Conservation (phyloP, 1,139 yeast species). For the Suhomyces panamericanus region DNA sequence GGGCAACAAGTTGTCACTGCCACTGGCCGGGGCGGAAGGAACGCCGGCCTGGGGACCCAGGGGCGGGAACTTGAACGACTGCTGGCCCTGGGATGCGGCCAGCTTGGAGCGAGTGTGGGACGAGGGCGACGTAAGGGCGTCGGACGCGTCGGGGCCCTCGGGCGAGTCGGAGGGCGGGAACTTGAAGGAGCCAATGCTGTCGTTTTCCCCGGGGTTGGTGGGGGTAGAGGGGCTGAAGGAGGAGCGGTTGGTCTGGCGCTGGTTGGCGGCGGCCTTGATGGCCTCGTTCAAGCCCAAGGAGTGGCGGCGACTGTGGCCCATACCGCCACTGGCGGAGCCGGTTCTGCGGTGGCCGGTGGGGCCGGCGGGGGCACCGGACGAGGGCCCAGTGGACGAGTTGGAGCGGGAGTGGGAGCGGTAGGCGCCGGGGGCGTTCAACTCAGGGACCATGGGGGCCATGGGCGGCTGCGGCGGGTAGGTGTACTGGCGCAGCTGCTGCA, state of each 20-base stretch:
- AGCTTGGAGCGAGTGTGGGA: conserved; percentile 37
- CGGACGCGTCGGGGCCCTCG: conserved; percentile 10
- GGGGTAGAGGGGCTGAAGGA: conserved; percentile 40
- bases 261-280: conserved; percentile 91
- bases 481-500: conserved; percentile 15
- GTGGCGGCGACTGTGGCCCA: conserved; percentile 87
- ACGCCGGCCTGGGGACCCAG: conserved; percentile 7
- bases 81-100: conserved; percentile 45
- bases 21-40: conserved; percentile 8
- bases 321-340: conserved; percentile 32
- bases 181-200: conserved; percentile 33
- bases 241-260: conserved; percentile 57
- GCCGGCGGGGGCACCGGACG: conserved; percentile 13
- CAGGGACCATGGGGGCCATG: background rate
- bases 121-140: conserved; percentile 17
- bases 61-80: conserved; percentile 46
- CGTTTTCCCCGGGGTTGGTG: conserved; percentile 17
- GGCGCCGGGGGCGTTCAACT: conserved; percentile 10
- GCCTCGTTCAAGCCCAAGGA: conserved; percentile 93
- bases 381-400: conserved; percentile 24
- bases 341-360: conserved; percentile 36
- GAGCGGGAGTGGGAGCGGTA: conserved; percentile 42
- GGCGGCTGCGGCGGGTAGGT: conserved; percentile 19
- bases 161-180: conserved; percentile 31
- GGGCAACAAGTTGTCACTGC: conserved; percentile 36